These are phyloP conservation scores for Podospora sp. DNA, from an alignment of 495 filamentous ascomycete species.

Conservation along the genomic window DNA sequence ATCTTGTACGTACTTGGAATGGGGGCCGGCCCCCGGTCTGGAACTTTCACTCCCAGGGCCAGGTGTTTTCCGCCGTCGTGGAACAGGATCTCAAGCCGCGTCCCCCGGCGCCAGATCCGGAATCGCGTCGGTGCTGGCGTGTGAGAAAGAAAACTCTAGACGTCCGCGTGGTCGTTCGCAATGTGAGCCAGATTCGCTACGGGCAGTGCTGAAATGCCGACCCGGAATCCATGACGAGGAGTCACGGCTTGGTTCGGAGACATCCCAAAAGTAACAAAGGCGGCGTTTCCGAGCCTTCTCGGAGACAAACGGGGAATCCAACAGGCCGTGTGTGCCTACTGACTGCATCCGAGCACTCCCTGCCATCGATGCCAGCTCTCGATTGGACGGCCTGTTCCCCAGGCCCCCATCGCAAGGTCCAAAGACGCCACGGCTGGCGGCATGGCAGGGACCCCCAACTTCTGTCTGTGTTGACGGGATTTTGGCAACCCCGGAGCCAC, in stretches of 20 bases:
- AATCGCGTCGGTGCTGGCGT: not conserved
- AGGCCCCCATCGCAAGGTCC: not conserved
- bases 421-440: not conserved
- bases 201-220: not conserved
- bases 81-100: not conserved
- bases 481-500: not conserved
- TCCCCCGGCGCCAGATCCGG: not conserved
- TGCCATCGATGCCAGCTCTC: not conserved
- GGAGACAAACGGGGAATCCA: not conserved
- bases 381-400: not conserved
- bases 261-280: not conserved
- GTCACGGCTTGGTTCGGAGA: not conserved
- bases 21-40: not conserved
- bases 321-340: not conserved
- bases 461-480: not conserved
- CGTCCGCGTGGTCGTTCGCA: not conserved
- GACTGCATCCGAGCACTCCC: not conserved
- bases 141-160: not conserved
- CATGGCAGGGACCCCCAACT: not conserved
- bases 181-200: not conserved
- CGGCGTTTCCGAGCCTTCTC: not conserved
- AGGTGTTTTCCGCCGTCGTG: not conserved
- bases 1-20: too few species aligned
- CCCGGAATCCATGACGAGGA: not conserved
- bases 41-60: not conserved